Base-by-base conservation (phyloP, 768 basidiomycete species). In the Austroboletus eburneus region DNA sequence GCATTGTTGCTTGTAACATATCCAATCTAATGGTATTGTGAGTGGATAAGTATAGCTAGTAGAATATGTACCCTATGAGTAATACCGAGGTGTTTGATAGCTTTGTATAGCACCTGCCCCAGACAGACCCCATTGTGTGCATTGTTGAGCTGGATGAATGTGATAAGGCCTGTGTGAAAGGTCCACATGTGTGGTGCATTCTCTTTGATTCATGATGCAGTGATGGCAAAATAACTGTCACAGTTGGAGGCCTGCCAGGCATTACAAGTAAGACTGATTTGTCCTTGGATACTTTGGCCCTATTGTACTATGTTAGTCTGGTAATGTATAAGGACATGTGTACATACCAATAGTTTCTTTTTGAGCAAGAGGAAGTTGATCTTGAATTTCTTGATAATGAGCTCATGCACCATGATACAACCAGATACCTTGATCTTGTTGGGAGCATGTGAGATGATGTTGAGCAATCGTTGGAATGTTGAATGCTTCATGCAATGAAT, bases 181-280 rank as follows among this genome's bases (percentile, higher is more conserved):
- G 46, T 45, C 69, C 69, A 73, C 12, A 46, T n/a, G 5, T 40
- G 21, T 0, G 38, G 46, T 4, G 2, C 0, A 9, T 47, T 20
- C 12, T 50, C 34, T 50, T 55, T 46, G 24, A 12, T 52, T 68
- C 66, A 50, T 21, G 41, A 43, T 2, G 8, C 36, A 27, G 50
- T 73, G 8, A 73, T 63, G 1, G 67, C 67, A 46, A 73, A 70
- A 51, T 73, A 74, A 0, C 56, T 57, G 41, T 72, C 65, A 0
- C 41, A 49, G 46, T 72, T 73, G 7, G 39, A 49, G 0, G 73
- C 74, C 39, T 71, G 68, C 72, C 72, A 74, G 2, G 60, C 66
- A 44, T 75, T 67, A 45, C 65, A 69, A 0, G 72, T 74, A 2
- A 70, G 40, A 25, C 49, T 68, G n/a, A 71, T 57, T 7, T 4